These are phyloP conservation scores for Scleromitrula shiraiana DNA, from an alignment of 2,329 filamentous ascomycete genomes.

Conservation along the genomic window DNA sequence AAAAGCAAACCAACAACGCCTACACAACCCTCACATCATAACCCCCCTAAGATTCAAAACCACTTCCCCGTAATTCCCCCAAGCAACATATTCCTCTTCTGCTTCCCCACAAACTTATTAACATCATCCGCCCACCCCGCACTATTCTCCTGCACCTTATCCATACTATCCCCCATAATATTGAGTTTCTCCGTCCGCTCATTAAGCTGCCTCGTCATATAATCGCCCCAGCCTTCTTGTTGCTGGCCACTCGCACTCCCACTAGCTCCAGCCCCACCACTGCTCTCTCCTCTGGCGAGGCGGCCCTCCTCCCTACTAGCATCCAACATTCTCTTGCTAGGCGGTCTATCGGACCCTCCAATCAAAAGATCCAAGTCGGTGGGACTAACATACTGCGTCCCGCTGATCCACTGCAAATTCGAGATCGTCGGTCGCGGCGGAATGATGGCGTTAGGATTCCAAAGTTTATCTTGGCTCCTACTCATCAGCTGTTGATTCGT, in stretches of 20 bases:
- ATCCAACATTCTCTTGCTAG: constrained; percentile 79
- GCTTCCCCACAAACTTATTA: constrained; percentile 74
- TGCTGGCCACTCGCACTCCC: constrained; percentile 27
- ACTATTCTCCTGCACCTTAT: constrained; percentile 72
- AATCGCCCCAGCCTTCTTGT: constrained; percentile 63
- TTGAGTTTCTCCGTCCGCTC: constrained; percentile 84
- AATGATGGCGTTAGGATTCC: constrained; percentile 65
- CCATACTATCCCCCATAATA: constrained; percentile 76
- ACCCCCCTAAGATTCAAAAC: constrained; percentile 14
- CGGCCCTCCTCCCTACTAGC: constrained; percentile 70
- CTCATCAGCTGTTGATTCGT: constrained; percentile 56
- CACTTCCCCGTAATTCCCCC: constrained; percentile 60
- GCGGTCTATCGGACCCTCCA: constrained; percentile 78
- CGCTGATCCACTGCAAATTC: constrained; percentile 92
- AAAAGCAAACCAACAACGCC: neutral
- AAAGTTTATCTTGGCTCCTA: constrained; percentile 62
- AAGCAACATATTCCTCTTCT: constrained; percentile 78
- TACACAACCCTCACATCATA: neutral
- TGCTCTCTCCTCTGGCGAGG: constrained; percentile 41
- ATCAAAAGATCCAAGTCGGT: constrained; percentile 86
- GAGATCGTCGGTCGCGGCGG: constrained; percentile 87
- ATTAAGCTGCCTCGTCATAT: constrained; percentile 78
- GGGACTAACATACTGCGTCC: constrained; percentile 83
- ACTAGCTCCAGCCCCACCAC: constrained; percentile 31
- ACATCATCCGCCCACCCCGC: constrained; percentile 82